Evolutionary conservation across 805 yeast genomes (phyloP).

Genomic region (Diddensiella caesifluorescens): DNA sequence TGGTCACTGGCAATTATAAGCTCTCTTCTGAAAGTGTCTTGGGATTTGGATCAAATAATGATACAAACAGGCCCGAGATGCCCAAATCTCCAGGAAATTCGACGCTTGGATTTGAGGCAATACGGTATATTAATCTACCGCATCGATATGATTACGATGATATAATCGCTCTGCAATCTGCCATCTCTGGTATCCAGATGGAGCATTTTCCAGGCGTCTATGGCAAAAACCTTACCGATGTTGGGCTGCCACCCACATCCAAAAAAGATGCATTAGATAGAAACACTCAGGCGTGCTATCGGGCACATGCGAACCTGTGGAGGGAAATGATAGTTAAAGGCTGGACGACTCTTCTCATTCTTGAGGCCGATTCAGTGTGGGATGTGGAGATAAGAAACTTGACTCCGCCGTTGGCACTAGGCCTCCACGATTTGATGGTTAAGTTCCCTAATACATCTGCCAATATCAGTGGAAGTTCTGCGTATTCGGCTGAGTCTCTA

Average conservation of each 20-base stretch:
- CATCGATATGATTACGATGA: constrained; percentile 14
- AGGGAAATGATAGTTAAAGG: constrained; percentile 10
- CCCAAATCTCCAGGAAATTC: constrained; percentile 9
- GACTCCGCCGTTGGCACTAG: constrained; percentile 7
- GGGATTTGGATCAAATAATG: too few relatives aligned
- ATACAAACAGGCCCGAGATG: too few relatives aligned
- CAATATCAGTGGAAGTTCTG: constrained; percentile 2
- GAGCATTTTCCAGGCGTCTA: constrained; percentile 4
- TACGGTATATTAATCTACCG: constrained; percentile 12
- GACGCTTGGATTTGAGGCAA: constrained; percentile 14
- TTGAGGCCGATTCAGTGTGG: constrained; percentile 18
- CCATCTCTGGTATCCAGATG: constrained; percentile 4
- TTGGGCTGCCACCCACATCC: constrained; percentile 12
- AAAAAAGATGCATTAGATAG: neutral
- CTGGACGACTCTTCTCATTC: constrained; percentile 10
- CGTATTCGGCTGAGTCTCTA: constrained; percentile 7
- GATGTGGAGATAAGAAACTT: constrained; percentile 9
- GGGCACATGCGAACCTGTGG: constrained; percentile 17
- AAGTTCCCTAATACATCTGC: constrained; percentile 2
- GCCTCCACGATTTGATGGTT: constrained; percentile 8
- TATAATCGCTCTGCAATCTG: constrained; percentile 10
- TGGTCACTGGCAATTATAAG: too few relatives aligned
- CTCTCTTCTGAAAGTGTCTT: too few relatives aligned
- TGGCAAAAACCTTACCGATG: neutral
- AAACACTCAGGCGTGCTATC: constrained; percentile 9